Base-by-base conservation (phyloP, 176 grass and related monocot species). In the Carex littledalei region DNA sequence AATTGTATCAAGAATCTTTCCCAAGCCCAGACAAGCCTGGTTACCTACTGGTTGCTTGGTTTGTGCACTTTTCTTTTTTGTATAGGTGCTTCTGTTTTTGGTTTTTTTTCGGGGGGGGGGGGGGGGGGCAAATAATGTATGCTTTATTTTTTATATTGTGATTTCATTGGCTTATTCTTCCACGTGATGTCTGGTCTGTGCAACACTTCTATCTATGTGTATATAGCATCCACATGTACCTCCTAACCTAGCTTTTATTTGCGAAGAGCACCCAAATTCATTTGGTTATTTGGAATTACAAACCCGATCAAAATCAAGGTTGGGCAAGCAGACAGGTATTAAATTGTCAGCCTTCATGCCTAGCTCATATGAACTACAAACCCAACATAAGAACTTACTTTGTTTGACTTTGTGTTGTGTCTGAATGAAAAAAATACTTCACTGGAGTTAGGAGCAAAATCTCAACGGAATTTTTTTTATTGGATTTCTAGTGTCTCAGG, bases 1-100 rank as follows among this genome's bases (percentile, higher is more conserved):
- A 58, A 41, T 98, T 84, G n/a, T 86, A 74, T 94, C 95, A 67
- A 93, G 87, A 95, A 79, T 91, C 79, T 89, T 92, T 63, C 95
- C 93, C 41, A 98, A 92, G 76, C 91, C 88, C 86, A 87, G 87
- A 87, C 93, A 89, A 92, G 86, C 95, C 88, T 98, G 95, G 95
- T 83, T 98, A 86, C 95, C 95, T 66, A 98, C 95, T 22, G 91
- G 95, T 69, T 98, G 93, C 60, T 93, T 98, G 95, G 95, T 98
- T 89, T 52, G 86, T 84, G 34, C 67, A 85, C 34, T 62, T 85
- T 31, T 82, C 57, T 62, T 18, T 69, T 75, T 82, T 17, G 70
- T 26, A 20, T 41, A 57, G 12, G 74, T 56, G 50, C 47, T 56
- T 56, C 8, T 4, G 5, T 56, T 78, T 56, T 60, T 71, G 61